Base-by-base conservation (phyloP, 106 monocot species). In the Phalaenopsis equestris region DNA sequence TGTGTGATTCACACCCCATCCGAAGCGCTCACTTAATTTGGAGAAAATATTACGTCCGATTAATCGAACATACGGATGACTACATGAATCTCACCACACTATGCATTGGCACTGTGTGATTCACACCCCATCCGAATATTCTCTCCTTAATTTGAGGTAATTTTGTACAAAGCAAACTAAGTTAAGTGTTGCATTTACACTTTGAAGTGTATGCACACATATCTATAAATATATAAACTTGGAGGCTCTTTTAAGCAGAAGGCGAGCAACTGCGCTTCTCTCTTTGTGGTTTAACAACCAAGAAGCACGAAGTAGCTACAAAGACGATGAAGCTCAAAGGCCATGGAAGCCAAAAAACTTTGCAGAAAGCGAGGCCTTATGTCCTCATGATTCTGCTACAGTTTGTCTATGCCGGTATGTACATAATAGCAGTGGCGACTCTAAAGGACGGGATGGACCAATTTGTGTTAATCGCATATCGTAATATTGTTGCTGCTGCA, bases 391-490 rank as follows among this genome's bases (percentile, higher is more conserved):
- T 89, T 16, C 81, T 89, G 42, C 47, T 91, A 10, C 91, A 91
- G 76, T 81, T 89, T 39, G 85, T 89, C 39, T 91, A 70, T 30
- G 86, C 91, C 1, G 91, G 87, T 41, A 83, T 89, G 91, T 87
- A 83, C 56, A 39, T 91, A 57, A 57, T 91, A 42, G 76, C 85
- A 1, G 55, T 87, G 11, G 79, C 84, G 8, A 83, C 87, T 38
- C 81, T 91, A 6, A 89, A 87, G 79, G 75, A 82, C 8, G 89
- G 91, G 6, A 89, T 91, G 91, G 89, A 77, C 81, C 91, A 89
- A 65, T 89, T 81, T 41, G 89, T 89, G 48, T 85, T 91, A 21
- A 85, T 91, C 6, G 87, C 89, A 2, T 91, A 91, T 42, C 73
- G 91, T 8, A 89, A 91, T 64, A 55, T 41, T 14, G 77, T 85